These are phyloP conservation scores for Fomitopsis betulina DNA, from an alignment of 1,284 basidiomycete species.

Conservation along the genomic window DNA sequence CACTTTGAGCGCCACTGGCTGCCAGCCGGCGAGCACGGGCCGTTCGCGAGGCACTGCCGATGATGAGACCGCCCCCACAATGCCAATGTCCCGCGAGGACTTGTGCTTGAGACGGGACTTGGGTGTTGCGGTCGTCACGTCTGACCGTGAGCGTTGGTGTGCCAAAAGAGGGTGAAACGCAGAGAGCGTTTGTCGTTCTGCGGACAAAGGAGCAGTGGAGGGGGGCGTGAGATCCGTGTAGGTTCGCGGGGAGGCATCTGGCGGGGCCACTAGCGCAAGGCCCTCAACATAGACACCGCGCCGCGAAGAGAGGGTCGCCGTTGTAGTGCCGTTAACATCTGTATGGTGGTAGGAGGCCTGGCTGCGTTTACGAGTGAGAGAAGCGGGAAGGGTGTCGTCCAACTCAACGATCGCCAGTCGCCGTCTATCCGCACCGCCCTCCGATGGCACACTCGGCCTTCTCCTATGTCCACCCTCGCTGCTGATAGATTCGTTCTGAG, in stretches of 20 bases:
- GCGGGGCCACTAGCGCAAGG: constrained; percentile 62
- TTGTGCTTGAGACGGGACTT: constrained; percentile 28
- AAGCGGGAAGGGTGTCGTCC: constrained; percentile 27
- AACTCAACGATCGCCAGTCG: constrained; percentile 63
- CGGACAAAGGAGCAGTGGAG: constrained; percentile 37
- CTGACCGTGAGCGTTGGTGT: constrained; percentile 45
- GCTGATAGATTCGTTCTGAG: constrained; percentile 15
- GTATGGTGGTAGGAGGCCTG: constrained; percentile 4
- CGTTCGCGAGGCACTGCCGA: constrained; percentile 15
- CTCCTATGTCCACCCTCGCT: constrained; percentile 21
- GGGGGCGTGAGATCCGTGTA: constrained; percentile 50
- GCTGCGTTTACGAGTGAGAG: constrained; percentile 21
- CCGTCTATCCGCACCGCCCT: constrained; percentile 58
- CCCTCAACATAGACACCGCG: constrained; percentile 44
- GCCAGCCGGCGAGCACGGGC: constrained; percentile 13
- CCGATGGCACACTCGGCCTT: constrained; percentile 47
- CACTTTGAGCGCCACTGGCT: constrained; percentile 23
- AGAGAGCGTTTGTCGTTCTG: constrained; percentile 15
- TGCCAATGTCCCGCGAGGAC: constrained; percentile 51
- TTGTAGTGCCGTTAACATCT: constrained; percentile 13
- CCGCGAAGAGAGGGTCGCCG: constrained; percentile 33
- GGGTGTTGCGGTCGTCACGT: constrained; percentile 23
- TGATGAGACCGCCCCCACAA: constrained; percentile 40
- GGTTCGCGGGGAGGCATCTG: constrained; percentile 53
- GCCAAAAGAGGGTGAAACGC: constrained; percentile 6